A percentile compares a stretch with the other conserved stretches of the same genome.
Evolutionary conservation across 768 basidiomycete genomes (phyloP).

Genomic region (Suillus tomentosus): DNA sequence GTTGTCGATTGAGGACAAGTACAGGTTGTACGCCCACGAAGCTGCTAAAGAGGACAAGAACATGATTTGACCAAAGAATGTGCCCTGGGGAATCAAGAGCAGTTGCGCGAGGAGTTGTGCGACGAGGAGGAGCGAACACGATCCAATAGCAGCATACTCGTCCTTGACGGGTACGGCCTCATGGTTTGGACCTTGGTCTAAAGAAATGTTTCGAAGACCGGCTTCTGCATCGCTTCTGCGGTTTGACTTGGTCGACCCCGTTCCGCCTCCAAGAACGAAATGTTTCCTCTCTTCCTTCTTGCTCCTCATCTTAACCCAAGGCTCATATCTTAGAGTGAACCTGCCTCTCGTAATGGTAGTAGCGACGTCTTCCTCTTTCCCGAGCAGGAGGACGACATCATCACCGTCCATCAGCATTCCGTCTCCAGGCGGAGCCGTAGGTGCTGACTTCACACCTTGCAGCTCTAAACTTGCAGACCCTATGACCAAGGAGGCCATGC

Average conservation of each 20-base stretch:
- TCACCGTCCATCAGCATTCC: constrained; percentile 21
- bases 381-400: constrained; percentile 18
- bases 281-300: not conserved
- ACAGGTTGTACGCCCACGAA: constrained; percentile 36
- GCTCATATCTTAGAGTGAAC: constrained; percentile 25
- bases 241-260: constrained; percentile 1
- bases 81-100: constrained; percentile 36
- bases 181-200: not conserved
- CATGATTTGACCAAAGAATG: constrained; percentile 37
- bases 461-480: constrained; percentile 16
- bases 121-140: constrained; percentile 33
- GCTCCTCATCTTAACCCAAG: not conserved
- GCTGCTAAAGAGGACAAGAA: constrained; percentile 34
- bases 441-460: constrained; percentile 18
- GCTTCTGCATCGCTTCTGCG: constrained; percentile 10
- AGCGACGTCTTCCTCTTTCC: constrained; percentile 17
- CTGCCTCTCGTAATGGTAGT: constrained; percentile 18
- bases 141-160: constrained; percentile 25
- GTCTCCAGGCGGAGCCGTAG: constrained; percentile 30
- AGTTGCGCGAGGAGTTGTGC: constrained; percentile 37
- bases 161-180: not conserved
- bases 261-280: not conserved
- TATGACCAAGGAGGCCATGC: constrained; percentile 20
- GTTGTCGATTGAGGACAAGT: constrained; percentile 34
- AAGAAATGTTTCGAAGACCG: not conserved